Conservation (phyloP, 805 yeast species). For the Vanderwaltozyma tropicalis region DNA sequence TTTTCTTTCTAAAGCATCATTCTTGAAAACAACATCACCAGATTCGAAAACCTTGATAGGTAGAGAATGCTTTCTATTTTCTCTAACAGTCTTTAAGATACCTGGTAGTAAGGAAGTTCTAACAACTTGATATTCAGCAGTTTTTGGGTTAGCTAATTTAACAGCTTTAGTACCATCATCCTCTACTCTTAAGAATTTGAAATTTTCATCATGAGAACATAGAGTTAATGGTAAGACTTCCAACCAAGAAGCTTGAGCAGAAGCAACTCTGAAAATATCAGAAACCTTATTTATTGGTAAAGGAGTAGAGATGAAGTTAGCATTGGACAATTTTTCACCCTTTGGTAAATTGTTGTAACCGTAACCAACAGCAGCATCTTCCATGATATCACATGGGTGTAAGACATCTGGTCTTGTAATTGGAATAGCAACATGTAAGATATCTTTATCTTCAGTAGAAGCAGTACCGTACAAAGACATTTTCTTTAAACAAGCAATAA, state of each 20-base stretch:
- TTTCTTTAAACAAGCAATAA: slow-evolving; percentile 55
- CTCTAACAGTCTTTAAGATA: slow-evolving; percentile 84
- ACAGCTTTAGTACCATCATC: slow-evolving; percentile 80
- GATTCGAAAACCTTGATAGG: slow-evolving; percentile 93
- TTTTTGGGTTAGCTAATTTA: slow-evolving; percentile 90
- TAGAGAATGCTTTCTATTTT: slow-evolving; percentile 88
- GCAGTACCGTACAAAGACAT: slow-evolving; percentile 70
- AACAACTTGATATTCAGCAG: slow-evolving; percentile 93
- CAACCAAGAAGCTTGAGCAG: slow-evolving; percentile 90
- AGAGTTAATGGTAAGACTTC: slow-evolving; percentile 94
- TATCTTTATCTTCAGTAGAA: slow-evolving; percentile 29
- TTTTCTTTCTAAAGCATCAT: slow-evolving; percentile 69
- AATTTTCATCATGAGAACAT: slow-evolving; percentile 95
- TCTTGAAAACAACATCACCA: slow-evolving; percentile 89
- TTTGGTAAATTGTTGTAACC: slow-evolving; percentile 84
- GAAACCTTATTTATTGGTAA: slow-evolving; percentile 84
- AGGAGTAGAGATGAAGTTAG: slow-evolving; percentile 73
- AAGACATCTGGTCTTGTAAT: slow-evolving; percentile 91
- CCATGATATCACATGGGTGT: slow-evolving; percentile 97
- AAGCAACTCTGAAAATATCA: slow-evolving; percentile 82
- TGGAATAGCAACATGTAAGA: slow-evolving; percentile 66
- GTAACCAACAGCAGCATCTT: slow-evolving; percentile 93
- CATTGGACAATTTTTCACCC: slow-evolving; percentile 65
- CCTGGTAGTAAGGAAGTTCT: slow-evolving; percentile 94
- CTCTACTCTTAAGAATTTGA: slow-evolving; percentile 61